Percentiles rank a stretch among this genome's conserved stretches.
phyloP scores from a whole-genome alignment of 805 yeast genomes.

The Blastobotrys americana region DNA sequence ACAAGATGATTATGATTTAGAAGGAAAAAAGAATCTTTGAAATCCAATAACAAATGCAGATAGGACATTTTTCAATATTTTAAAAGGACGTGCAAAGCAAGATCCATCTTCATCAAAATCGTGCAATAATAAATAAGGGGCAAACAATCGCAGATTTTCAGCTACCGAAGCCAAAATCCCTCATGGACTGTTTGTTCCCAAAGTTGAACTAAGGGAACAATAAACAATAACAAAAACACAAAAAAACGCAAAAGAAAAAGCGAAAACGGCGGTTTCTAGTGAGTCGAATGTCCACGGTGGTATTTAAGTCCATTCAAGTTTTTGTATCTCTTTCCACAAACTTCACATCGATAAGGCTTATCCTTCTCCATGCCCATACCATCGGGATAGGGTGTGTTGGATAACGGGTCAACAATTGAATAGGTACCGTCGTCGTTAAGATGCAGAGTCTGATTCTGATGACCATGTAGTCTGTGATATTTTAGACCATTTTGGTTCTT shows the following conservation, averaged over 20 bases:
- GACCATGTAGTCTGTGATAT: slow-evolving; percentile 93
- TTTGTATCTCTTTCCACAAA: slow-evolving; percentile 95
- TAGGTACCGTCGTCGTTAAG: slow-evolving; percentile 90
- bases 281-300: slow-evolving; percentile 98
- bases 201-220: no score
- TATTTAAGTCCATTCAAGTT: slow-evolving; percentile 93
- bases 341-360: slow-evolving; percentile 97
- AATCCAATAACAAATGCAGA: neutral
- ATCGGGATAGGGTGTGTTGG: slow-evolving; percentile 81
- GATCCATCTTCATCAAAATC: neutral
- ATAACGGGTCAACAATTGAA: slow-evolving; percentile 78
- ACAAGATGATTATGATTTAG: neutral
- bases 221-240: no score
- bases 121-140: neutral
- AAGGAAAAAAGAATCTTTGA: neutral
- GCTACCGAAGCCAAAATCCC: no score
- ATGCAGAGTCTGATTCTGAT: slow-evolving; percentile 87
- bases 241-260: no score
- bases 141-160: no score
- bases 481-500: slow-evolving; percentile 96
- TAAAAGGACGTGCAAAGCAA: no score
- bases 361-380: slow-evolving; percentile 95
- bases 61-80: neutral
- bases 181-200: no score
- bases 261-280: no score